Base-by-base conservation (phyloP, 371 early-diverging fungal species). In the Cokeromyces recurvatus region DNA sequence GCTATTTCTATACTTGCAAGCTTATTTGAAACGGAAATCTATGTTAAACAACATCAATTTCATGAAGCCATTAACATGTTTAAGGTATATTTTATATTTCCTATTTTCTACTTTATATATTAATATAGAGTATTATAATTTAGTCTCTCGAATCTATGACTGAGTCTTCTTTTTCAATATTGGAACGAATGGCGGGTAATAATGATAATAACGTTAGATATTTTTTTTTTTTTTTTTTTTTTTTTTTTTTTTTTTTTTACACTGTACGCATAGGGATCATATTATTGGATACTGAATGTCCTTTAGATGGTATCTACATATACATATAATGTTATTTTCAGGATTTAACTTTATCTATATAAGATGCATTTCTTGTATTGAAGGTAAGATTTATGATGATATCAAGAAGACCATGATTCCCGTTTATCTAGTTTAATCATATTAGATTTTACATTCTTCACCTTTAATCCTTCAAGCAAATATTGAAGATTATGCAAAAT, bases 111-210 rank as follows among this genome's bases (percentile, higher is more conserved):
- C n/a, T n/a, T n/a, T n/a, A n/a, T n/a, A n/a, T n/a, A n/a, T n/a
- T n/a, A n/a, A n/a, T n/a, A n/a, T n/a, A n/a, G n/a, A n/a, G n/a
- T n/a, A n/a, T n/a, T n/a, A n/a, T n/a, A n/a, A n/a, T n/a, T n/a
- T n/a, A n/a, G n/a, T n/a, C n/a, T n/a, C 21, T 10, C 12, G 38
- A 15, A 20, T 4, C 15, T 20, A 5, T 20, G 14, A 16, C 35
- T 15, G 27, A 16, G 1, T 51, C 32, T 21, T 32, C 43, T 19
- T 48, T 40, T 48, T 24, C 45, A 29, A 9, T 55, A 19, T 8
- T 55, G 22, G 49, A 48, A 22, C 48, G 49, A 3, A 49, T 49
- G 48, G 45, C 44, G 36, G 46, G 53, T 42, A 53, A 38, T 14
- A 9, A 12, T 36, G 23, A 24, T n/a, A 17, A 20, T 17, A 25